Evolutionary conservation across 176 grass and related monocot species (phyloP), one percentile per base, ranked within the genome.

Genomic region (Phragmites australis): DNA sequence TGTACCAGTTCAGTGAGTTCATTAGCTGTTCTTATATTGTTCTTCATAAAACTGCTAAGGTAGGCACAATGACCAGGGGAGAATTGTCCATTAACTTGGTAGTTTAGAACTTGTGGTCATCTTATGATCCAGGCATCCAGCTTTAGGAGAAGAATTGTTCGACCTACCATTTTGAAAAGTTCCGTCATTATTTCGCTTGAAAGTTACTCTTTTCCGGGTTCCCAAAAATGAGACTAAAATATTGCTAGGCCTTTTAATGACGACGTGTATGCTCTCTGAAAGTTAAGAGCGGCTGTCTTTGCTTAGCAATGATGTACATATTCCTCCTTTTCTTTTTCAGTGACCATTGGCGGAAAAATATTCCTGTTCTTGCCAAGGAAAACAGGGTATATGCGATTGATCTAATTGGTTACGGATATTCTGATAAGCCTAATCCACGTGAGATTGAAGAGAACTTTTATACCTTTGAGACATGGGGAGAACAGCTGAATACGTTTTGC

Each of bases 401-500:
- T 91, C 88, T 98, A 59, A 93, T 97, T 86, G 95, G 95, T 41
- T 98, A 94, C 70, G 95, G 92, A 5, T 98, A 98, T 81, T 98
- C 92, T 39, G 95, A 94, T 76, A 98, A 98, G 68, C 95, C 92
- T 54, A 93, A 98, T 81, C 92, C 95, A 63, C 72, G 83, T 62
- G 83, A 86, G 12, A 22, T 89, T 54, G 65, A 25, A 21, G 80
- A 82, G 47, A 87, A 67, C 46, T 94, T 97, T 78, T 97, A 97
- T 84, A 87, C 92, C 68, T 98, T 98, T 87, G 95, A 98, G 74
- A 98, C 95, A 70, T 98, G 94, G 95, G 95, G 88, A 67, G 90
- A 94, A 61, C 92, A 98, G 54, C 79, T 98, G 25, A 98, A 93
- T 77, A 82, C 58, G 1, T 98, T 98, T 84, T 98, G 95, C 72